Conservation (phyloP, 2,329 filamentous ascomycete species). For the Colletotrichum truncatum region DNA sequence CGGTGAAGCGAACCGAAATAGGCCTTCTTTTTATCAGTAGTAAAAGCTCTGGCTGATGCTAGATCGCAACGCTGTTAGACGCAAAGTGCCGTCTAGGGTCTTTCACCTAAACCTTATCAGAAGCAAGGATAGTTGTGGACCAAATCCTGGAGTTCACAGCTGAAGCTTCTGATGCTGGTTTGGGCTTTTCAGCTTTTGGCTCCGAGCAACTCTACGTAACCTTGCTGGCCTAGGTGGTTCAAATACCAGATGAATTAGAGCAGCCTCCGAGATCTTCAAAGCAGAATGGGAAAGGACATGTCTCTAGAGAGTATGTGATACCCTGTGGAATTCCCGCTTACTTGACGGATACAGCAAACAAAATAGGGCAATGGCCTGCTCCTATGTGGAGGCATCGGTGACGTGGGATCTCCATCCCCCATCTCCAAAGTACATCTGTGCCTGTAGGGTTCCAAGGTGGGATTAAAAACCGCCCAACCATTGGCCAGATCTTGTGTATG, state of each 20-base stretch:
- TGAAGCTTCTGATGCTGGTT: background rate
- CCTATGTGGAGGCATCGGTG: slow-evolving; percentile 10
- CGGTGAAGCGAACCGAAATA: slow-evolving; percentile 14
- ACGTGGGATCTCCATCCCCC: slow-evolving; percentile 8
- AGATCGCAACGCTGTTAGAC: background rate
- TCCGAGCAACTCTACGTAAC: background rate
- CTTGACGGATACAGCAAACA: background rate
- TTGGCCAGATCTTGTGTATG: slow-evolving; percentile 25
- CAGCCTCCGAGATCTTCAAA: too few relatives aligned
- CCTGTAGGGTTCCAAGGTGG: background rate
- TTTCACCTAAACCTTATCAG: background rate
- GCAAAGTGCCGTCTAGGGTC: background rate
- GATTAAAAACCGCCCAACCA: background rate
- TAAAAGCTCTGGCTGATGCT: background rate
- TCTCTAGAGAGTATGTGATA: too few relatives aligned
- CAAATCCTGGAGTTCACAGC: too few relatives aligned
- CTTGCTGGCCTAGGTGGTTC: background rate
- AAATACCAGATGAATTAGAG: background rate
- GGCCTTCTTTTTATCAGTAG: background rate
- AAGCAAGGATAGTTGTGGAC: background rate
- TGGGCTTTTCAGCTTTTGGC: background rate
- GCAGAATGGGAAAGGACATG: too few relatives aligned
- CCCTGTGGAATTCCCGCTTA: background rate
- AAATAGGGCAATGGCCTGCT: background rate
- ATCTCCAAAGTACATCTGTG: slow-evolving; percentile 2